Base-by-base conservation (phyloP, 2,329 filamentous ascomycete genomes). In the Exophiala sp. region DNA sequence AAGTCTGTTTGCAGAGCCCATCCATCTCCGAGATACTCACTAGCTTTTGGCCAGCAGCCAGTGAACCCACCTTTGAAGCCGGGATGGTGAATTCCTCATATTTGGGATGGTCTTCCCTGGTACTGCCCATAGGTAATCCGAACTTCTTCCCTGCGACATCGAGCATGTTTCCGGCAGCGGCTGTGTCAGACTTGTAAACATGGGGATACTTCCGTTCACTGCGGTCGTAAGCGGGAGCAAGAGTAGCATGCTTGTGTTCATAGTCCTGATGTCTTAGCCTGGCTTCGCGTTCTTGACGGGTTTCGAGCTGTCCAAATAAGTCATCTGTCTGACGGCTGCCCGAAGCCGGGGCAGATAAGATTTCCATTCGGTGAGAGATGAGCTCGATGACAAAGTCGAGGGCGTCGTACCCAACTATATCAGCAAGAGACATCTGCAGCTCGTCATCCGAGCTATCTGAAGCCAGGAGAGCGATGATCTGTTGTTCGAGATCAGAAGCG, bases 61-160 rank as follows among this genome's bases (percentile, higher is more conserved):
- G 74, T 0, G 77, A 82, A 1, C 89, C 90, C 29, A 91, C 83
- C 58, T 82, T 83, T 0, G 83, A 79, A 1, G 93, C 90, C 0
- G 94, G 94, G 21, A 98, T 85, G 21, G 75, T 80, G 62, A 91
- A 88, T 66, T 98, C 91, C 62, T 95, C 90, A 62, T 95, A 97
- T 64, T 86, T 87, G 48, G 86, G 72, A 59, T 81, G 74, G 48
- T 94, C 85, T 7, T 77, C 73, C 53, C 83, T 80, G 60, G 83
- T 78, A 58, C 81, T 90, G 2, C 90, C 89, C 1, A 79, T 63
- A 0, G 93, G 93, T 14, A 98, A 72, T 1, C 79, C 84, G 61
- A 95, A 98, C 64, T 86, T 89, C 63, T 82, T 83, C 1, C 93
- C 93, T 43, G 83, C 78, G 18, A 82, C 73, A 50, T 86, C 93